phyloP scores from a whole-genome alignment of 2,329 filamentous ascomycete genomes.

The Aspergillus oerlinghausenensis region DNA sequence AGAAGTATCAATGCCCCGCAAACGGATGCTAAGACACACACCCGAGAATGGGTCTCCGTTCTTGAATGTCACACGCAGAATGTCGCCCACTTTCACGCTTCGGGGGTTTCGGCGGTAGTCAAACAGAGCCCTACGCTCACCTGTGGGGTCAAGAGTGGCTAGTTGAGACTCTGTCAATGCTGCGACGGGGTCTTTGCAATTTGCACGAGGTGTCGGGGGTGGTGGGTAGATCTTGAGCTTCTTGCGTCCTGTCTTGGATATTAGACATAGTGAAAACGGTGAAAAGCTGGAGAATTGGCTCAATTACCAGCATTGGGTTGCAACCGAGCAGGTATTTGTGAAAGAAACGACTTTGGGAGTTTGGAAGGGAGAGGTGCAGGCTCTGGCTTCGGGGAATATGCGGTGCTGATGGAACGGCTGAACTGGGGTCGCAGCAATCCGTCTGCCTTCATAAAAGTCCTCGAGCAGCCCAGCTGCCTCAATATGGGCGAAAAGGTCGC shows the following conservation, averaged over 20 bases:
- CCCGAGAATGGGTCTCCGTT: constrained; percentile 86
- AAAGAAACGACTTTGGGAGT: constrained; percentile 39
- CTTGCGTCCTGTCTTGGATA: constrained; percentile 35
- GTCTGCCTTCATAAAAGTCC: constrained; percentile 52
- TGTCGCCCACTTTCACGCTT: constrained; percentile 77
- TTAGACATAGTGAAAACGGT: not conserved
- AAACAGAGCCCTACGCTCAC: constrained; percentile 78
- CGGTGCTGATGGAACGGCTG: constrained; percentile 48
- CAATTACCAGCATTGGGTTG: constrained; percentile 35
- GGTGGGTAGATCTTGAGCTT: constrained; percentile 53
- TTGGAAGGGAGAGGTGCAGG: constrained; percentile 38
- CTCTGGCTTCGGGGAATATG: constrained; percentile 42
- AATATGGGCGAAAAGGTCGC: constrained; percentile 51
- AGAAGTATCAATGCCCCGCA: constrained; percentile 82
- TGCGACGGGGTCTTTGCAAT: constrained; percentile 59
- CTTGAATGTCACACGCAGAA: constrained; percentile 81
- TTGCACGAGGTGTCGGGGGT: constrained; percentile 30
- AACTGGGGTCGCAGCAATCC: constrained; percentile 51
- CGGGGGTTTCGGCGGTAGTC: constrained; percentile 67
- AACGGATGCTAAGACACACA: constrained; percentile 79
- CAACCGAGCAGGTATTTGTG: constrained; percentile 38
- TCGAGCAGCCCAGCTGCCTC: constrained; percentile 69
- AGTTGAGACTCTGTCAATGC: constrained; percentile 66
- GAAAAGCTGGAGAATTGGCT: not conserved
- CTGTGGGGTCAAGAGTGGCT: constrained; percentile 73